Conservation (phyloP, 2,329 filamentous ascomycete genomes). For the Rosellinia necatrix region DNA sequence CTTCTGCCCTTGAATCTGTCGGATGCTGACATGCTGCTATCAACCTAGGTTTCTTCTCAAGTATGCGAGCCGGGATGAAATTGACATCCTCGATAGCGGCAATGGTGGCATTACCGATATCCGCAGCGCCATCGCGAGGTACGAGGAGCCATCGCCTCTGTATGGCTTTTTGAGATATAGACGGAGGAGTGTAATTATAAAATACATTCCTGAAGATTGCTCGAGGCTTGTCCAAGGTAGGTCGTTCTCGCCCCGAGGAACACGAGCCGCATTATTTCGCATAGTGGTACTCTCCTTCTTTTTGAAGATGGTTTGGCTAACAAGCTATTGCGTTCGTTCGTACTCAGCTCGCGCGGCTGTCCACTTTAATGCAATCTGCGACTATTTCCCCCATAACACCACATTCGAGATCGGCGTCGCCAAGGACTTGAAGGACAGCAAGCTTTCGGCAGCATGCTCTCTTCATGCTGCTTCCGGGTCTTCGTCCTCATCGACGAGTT, state of each 20-base stretch:
- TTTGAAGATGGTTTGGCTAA: conserved; percentile 29
- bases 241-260: conserved; percentile 47
- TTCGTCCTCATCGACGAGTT: conserved; percentile 82
- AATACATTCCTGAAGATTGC: conserved; percentile 88
- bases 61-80: conserved; percentile 85
- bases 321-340: conserved; percentile 26
- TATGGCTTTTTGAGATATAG: conserved; percentile 92
- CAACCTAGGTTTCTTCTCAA: conserved; percentile 84
- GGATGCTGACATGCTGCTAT: conserved; percentile 24
- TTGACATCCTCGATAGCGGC: conserved; percentile 77
- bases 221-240: conserved; percentile 91
- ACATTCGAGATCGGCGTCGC: conserved; percentile 75
- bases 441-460: conserved; percentile 85
- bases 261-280: background rate
- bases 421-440: conserved; percentile 83
- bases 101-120: conserved; percentile 84
- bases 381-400: conserved; percentile 81
- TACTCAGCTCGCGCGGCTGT: conserved; percentile 77
- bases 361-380: conserved; percentile 69
- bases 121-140: conserved; percentile 75
- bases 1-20: conserved; percentile 8
- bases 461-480: conserved; percentile 87
- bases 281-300: conserved; percentile 26
- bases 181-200: conserved; percentile 86
- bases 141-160: conserved; percentile 83